Conservation (phyloP, 176 grass and related monocot species). For the Secale cereale region DNA sequence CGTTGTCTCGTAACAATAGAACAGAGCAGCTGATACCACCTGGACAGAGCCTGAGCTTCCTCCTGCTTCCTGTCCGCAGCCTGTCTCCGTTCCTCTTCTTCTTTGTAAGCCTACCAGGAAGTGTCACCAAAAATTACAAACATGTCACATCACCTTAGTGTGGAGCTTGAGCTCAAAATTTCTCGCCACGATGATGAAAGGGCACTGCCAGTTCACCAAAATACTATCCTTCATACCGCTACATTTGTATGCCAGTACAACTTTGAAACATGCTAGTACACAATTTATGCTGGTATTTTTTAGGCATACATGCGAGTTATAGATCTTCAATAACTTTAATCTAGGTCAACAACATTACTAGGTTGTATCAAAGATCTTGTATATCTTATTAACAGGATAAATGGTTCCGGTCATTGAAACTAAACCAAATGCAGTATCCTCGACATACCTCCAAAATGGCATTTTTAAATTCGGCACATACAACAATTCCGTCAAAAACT, state of each 20-base stretch:
- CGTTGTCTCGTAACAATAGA: slow-evolving; percentile 74
- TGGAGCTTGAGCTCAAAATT: background rate
- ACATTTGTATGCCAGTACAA: background rate
- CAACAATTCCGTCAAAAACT: slow-evolving; percentile 80
- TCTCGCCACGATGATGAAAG: background rate
- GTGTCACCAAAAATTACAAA: background rate
- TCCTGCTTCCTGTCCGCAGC: slow-evolving; percentile 53
- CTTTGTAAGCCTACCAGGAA: slow-evolving; percentile 57
- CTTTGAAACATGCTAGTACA: background rate
- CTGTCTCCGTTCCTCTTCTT: slow-evolving; percentile 68
- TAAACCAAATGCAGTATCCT: slow-evolving; percentile 19
- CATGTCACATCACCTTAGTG: background rate
- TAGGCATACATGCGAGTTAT: background rate
- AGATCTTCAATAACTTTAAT: background rate
- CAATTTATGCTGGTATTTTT: background rate
- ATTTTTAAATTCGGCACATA: slow-evolving; percentile 73
- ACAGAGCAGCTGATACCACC: slow-evolving; percentile 88
- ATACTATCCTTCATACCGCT: background rate
- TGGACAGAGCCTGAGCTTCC: slow-evolving; percentile 68
- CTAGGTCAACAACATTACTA: background rate
- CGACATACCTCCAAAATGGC: slow-evolving; percentile 80
- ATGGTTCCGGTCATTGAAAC: background rate
- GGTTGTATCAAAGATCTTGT: background rate
- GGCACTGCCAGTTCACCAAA: background rate
- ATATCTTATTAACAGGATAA: background rate